Conservation (phyloP, 139 green algal species). For the Chlamydomonas schloesseri region DNA sequence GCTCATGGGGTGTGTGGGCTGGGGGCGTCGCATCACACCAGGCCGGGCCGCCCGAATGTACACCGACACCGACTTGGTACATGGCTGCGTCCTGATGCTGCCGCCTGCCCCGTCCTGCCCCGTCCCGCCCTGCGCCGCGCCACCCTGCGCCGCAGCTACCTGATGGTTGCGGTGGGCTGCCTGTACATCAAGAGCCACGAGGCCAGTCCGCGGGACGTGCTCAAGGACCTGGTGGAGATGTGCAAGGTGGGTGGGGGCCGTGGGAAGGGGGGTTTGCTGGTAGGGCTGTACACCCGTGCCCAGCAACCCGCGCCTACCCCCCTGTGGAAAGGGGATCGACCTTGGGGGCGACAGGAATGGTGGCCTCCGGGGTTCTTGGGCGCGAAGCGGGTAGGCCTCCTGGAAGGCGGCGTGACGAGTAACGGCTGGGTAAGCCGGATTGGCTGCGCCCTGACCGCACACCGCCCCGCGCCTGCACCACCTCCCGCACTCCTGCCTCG, state of each 20-base stretch:
- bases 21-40: too few species aligned
- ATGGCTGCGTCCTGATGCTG: neutral
- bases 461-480: neutral
- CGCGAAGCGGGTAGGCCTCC: too few species aligned
- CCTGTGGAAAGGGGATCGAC: too few species aligned
- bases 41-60: too few species aligned
- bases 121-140: neutral
- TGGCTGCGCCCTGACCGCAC: neutral
- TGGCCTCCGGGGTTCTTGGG: too few species aligned
- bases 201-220: slow-evolving; percentile 80
- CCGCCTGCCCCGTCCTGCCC: neutral
- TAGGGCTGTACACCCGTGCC: neutral
- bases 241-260: slow-evolving; percentile 69
- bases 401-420: too few species aligned
- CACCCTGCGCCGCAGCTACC: slow-evolving; percentile 74
- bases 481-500: neutral
- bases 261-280: neutral
- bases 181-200: slow-evolving; percentile 89
- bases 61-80: too few species aligned
- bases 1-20: too few species aligned
- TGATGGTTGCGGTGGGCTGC: slow-evolving; percentile 93
- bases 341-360: too few species aligned
- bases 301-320: too few species aligned
- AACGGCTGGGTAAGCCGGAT: too few species aligned
- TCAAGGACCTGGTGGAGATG: slow-evolving; percentile 98